Evolutionary conservation across 2,329 filamentous ascomycete species (phyloP), one percentile per base, ranked within the genome.

Genomic region (Epichloe bromicola): DNA sequence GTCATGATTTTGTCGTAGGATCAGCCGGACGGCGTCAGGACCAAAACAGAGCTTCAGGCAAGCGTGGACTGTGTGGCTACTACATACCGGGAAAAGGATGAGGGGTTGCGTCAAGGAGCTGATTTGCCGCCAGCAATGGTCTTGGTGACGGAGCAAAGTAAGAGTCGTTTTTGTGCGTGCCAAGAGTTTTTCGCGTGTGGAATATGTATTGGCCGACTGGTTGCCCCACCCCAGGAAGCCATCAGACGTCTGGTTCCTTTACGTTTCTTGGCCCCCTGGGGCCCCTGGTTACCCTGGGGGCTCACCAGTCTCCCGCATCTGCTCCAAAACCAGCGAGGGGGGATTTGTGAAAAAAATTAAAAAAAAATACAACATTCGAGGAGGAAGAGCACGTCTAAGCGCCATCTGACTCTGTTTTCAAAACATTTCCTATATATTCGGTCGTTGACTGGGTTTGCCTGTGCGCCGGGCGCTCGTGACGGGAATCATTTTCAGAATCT

Each of bases 141-240:
- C 56, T 23, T 66, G 60, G 56, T 66, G 64, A 63, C 64, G 59
- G 61, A 61, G 62, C 59, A 59, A 62, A 63, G 64, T 57, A 54
- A 60, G 63, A 65, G 64, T 63, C 60, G 63, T 62, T 69, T 69
- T 70, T 70, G 68, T 70, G 68, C 68, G 68, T 70, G 67, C 67
- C 67, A 69, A 69, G 67, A 69, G 59, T 70, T 70, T 68, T 68
- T 68, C 65, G 64, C 63, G 55, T 61, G 57, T 61, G 66, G 66
- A 68, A 63, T 61, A 63, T 67, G 59, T 66, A 60, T 68, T 65
- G 58, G 57, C 65, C 64, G 65, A 61, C 44, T 38, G 53, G 39
- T 15, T 42, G 50, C 51, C 54, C 53, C 54, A 53, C 52, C 33
- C 44, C 19, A 41, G 38, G 39, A 48, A 48, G 26, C 44, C 41